Conservation (phyloP, 2,329 filamentous ascomycete genomes). For the Venturia asperata region DNA sequence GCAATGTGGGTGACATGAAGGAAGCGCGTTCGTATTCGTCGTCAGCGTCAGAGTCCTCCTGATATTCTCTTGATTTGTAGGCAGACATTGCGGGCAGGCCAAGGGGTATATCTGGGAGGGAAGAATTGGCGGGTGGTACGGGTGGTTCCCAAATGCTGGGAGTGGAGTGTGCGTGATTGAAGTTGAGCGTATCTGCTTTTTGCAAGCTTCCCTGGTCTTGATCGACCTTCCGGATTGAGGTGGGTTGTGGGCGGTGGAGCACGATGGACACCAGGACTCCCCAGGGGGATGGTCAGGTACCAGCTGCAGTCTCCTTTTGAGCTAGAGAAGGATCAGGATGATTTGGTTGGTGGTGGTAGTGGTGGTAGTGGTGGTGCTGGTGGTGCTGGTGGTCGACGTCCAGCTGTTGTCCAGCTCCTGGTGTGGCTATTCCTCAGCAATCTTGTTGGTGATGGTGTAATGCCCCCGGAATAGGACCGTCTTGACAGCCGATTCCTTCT, state of each 20-base stretch:
- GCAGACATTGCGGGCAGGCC: slow-evolving; percentile 23
- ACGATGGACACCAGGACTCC: background rate
- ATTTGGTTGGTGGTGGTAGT: too few relatives aligned
- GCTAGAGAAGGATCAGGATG: background rate
- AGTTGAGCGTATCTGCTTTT: background rate
- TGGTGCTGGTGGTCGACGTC: background rate
- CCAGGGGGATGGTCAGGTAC: background rate
- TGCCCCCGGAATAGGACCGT: background rate
- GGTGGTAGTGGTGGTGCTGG: too few relatives aligned
- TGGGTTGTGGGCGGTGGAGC: background rate
- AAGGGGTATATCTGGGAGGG: slow-evolving; percentile 1
- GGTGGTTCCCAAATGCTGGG: slow-evolving; percentile 14
- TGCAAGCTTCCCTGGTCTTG: slow-evolving; percentile 12
- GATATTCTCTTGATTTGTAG: slow-evolving; percentile 48
- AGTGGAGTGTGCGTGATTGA: background rate
- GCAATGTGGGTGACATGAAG: slow-evolving; percentile 59
- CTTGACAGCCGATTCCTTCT: background rate
- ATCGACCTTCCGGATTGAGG: background rate
- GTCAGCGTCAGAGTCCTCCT: slow-evolving; percentile 71
- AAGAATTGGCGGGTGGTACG: slow-evolving; percentile 17
- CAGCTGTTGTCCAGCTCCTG: background rate
- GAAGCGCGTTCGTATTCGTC: slow-evolving; percentile 75
- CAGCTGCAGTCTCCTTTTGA: background rate
- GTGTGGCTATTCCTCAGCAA: background rate
- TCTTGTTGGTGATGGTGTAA: background rate